These are phyloP conservation scores for Nicotiana noctiflora DNA, from an alignment of 257 asterid species.

Conservation along the genomic window DNA sequence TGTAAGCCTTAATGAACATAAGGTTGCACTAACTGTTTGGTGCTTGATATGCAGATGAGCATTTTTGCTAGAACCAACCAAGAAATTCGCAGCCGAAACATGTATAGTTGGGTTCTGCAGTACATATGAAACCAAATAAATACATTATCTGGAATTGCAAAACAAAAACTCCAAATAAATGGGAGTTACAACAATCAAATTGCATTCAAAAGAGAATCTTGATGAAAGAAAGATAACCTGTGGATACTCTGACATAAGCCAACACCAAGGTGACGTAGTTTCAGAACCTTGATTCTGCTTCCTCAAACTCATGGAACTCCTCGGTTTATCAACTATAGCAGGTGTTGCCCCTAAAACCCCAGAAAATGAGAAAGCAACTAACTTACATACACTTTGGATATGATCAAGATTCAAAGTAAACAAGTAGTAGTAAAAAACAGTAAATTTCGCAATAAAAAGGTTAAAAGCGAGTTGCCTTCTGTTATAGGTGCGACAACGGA, in stretches of 20 bases:
- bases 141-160: background rate
- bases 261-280: constrained; percentile 64
- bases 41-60: constrained; percentile 63
- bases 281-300: constrained; percentile 47
- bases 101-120: constrained; percentile 62
- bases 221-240: constrained; percentile 36
- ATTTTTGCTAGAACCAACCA: constrained; percentile 58
- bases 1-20: constrained; percentile 52
- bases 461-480: background rate
- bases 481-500: constrained; percentile 28
- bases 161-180: background rate
- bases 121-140: constrained; percentile 5
- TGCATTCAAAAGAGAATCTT: background rate
- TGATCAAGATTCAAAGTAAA: background rate
- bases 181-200: background rate
- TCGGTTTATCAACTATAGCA: constrained; percentile 38
- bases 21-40: constrained; percentile 36
- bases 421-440: background rate
- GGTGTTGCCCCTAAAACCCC: constrained; percentile 36
- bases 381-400: background rate
- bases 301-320: constrained; percentile 49
- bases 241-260: constrained; percentile 54
- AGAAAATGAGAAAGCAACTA: background rate
- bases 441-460: background rate
- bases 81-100: constrained; percentile 42